A percentile compares a stretch with the other conserved stretches of the same genome.
These are phyloP conservation scores for Phytophthora multivora DNA, from an alignment of 352 stramenopile species.

Conservation along the genomic window DNA sequence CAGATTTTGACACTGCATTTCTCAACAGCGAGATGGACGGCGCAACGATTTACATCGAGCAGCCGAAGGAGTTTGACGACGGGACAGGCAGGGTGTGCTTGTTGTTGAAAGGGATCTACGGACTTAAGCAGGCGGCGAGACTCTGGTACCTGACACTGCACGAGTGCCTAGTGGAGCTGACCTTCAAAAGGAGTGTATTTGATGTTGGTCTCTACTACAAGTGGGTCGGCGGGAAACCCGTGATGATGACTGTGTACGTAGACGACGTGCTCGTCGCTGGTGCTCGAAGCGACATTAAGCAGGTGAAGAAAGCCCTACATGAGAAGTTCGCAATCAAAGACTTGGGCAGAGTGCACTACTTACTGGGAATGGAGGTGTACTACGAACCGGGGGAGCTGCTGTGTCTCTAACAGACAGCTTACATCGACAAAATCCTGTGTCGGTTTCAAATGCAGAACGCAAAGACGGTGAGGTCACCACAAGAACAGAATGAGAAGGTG, in stretches of 20 bases:
- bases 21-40: constrained; percentile 3
- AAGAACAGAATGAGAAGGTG: constrained; percentile 2
- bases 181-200: not conserved
- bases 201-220: constrained; percentile 3
- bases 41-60: constrained; percentile 5
- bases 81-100: not conserved
- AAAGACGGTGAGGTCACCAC: not conserved
- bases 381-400: constrained; percentile 1
- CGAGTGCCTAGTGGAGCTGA: not conserved
- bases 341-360: not conserved
- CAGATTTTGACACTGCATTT: constrained; percentile 4
- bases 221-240: too few relatives aligned
- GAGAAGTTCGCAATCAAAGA: constrained; percentile 13
- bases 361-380: constrained; percentile 9
- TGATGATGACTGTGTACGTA: too few relatives aligned
- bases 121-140: not conserved
- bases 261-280: too few relatives aligned
- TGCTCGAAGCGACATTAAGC: too few relatives aligned
- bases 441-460: not conserved
- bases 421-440: not conserved
- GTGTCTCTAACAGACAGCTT: constrained; percentile 1
- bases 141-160: not conserved
- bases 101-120: not conserved
- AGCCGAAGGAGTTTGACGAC: not conserved
- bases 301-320: not conserved